Percentiles rank a stretch among this genome's conserved stretches.
phyloP scores from a whole-genome alignment of 805 yeast species.

The Zygotorulaspora sp. region DNA sequence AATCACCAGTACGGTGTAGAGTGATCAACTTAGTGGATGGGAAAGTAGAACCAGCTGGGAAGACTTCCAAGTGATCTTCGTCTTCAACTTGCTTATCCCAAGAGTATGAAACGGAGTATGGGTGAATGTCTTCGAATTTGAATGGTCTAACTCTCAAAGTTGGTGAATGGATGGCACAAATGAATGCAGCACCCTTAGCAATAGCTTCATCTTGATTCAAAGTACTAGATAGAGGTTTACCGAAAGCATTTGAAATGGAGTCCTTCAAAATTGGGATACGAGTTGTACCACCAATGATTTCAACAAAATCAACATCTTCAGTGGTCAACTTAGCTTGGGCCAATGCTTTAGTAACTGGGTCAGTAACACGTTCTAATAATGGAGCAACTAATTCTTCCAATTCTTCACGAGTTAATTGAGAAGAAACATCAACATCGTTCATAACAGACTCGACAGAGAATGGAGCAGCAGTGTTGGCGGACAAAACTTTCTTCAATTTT shows the following conservation, averaged over 20 bases:
- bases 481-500: conserved; percentile 88
- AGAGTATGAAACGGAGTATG: conserved; percentile 84
- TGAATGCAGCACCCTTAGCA: conserved; percentile 98
- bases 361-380: conserved; percentile 65
- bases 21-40: conserved; percentile 96
- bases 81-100: conserved; percentile 96
- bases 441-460: conserved; percentile 92
- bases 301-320: conserved; percentile 82
- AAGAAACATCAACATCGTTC: conserved; percentile 94
- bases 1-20: conserved; percentile 85
- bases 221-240: conserved; percentile 84
- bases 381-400: conserved; percentile 87
- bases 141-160: conserved; percentile 97
- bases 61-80: conserved; percentile 87
- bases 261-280: conserved; percentile 93
- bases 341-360: conserved; percentile 79
- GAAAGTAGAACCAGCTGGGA: conserved; percentile 88
- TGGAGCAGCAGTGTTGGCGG: conserved; percentile 94
- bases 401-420: conserved; percentile 84
- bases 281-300: conserved; percentile 96
- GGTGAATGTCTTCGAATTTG: conserved; percentile 94
- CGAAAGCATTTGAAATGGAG: conserved; percentile 72
- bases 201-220: conserved; percentile 99
- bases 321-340: conserved; percentile 67
- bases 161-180: conserved; percentile 98